Conservation (phyloP, 306 rosid genomes). For the Mimosa pudica region DNA sequence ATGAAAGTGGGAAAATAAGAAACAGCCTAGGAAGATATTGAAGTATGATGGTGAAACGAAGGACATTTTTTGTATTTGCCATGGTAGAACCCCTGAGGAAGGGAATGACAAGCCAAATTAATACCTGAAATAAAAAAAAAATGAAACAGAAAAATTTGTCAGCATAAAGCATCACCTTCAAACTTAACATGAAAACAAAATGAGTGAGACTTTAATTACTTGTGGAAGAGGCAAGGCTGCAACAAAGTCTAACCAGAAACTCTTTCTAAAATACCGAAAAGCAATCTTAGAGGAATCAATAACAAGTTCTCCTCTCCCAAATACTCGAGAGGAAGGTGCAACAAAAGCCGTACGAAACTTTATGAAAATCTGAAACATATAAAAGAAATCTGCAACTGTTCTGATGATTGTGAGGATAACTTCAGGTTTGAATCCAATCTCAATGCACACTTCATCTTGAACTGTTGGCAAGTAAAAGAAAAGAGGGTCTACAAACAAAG, state of each 20-base stretch:
- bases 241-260: slow-evolving; percentile 51
- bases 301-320: slow-evolving; percentile 68
- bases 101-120: slow-evolving; percentile 88
- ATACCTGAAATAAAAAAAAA: slow-evolving; percentile 55
- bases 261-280: slow-evolving; percentile 46
- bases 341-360: slow-evolving; percentile 59
- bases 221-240: slow-evolving; percentile 69
- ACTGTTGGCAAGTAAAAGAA: slow-evolving; percentile 53
- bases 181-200: background rate
- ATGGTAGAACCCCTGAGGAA: slow-evolving; percentile 76
- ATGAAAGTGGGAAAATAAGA: slow-evolving; percentile 84
- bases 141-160: slow-evolving; percentile 7
- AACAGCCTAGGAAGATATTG: slow-evolving; percentile 81
- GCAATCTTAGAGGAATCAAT: slow-evolving; percentile 52
- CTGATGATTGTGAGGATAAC: slow-evolving; percentile 49
- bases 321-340: slow-evolving; percentile 62
- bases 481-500: slow-evolving; percentile 60
- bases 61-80: slow-evolving; percentile 80
- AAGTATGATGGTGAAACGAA: slow-evolving; percentile 73
- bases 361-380: slow-evolving; percentile 47
- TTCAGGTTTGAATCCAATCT: slow-evolving; percentile 43
- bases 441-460: slow-evolving; percentile 47
- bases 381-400: slow-evolving; percentile 47
- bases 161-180: background rate
- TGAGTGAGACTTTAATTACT: background rate